A percentile compares a stretch with the other conserved stretches of the same genome.
These are phyloP conservation scores for Alloteropsis semialata DNA, from an alignment of 176 grass and related monocot genomes.

Conservation along the genomic window DNA sequence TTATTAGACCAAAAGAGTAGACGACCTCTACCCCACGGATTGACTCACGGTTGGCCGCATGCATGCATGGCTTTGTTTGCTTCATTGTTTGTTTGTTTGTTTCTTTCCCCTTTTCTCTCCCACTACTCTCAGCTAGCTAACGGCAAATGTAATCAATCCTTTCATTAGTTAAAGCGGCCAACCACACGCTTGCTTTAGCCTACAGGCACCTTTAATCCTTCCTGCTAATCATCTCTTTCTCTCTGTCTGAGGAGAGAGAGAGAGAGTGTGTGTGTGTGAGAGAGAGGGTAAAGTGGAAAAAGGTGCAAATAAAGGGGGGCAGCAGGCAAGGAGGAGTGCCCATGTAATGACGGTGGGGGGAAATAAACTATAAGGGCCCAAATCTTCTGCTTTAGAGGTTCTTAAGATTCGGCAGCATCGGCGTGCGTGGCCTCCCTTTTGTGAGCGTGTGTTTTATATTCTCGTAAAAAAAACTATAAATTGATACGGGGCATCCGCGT, in stretches of 20 bases:
- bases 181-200: conserved; percentile 26
- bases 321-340: neutral
- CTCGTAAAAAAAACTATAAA: neutral
- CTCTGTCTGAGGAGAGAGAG: neutral
- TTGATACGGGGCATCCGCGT: neutral
- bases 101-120: neutral
- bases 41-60: conserved; percentile 10
- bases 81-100: conserved; percentile 8
- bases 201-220: conserved; percentile 14
- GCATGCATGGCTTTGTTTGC: neutral
- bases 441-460: neutral
- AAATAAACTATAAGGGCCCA: conserved; percentile 41
- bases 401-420: conserved; percentile 43
- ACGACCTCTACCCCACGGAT: neutral
- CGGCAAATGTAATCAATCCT: conserved; percentile 3
- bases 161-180: conserved; percentile 33
- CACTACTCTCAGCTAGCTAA: neutral
- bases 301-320: neutral
- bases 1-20: neutral
- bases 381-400: conserved; percentile 42
- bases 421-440: conserved; percentile 22
- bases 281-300: conserved; percentile 15
- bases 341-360: neutral
- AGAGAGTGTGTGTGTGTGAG: neutral
- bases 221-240: conserved; percentile 36